Evolutionary conservation across 306 rosid species (phyloP), one percentile per base, ranked within the genome.

Genomic region (Vigna nakashimae): DNA sequence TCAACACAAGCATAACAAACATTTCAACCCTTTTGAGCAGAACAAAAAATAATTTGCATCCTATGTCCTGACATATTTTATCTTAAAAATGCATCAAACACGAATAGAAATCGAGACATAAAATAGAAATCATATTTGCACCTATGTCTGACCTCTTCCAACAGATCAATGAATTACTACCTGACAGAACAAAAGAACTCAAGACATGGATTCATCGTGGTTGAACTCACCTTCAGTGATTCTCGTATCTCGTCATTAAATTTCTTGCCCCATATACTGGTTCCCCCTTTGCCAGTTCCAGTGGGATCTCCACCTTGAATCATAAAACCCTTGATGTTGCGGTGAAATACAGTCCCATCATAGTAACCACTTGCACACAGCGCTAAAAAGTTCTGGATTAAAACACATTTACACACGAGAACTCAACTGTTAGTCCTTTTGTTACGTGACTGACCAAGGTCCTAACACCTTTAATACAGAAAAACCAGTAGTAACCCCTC

Each of bases 271-370:
- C 98, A 95, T 32, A 92, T 92, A 36, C 99, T 89, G 65, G 93
- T 92, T 12, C 98, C 99, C 4, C 96, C 98, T 74, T 92, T 95
- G 81, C 97, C 99, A 0, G 99, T 95, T 53, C 99, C 99, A 48
- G 98, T 88, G 57, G 98, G 98, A 58, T 95, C 99, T 64, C 99
- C 99, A 38, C 99, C 99, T 92, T 95, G 99, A 73, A 95, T 95
- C 98, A 95, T 95, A 63, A 95, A 95, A 18, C 98, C 99, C 76
- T 95, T 95, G 46, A 95, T 92, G 72, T 92, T 95, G 79, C 99
- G 93, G 76, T 95, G 97, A 80, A 95, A 95, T 84, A 95, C 78
- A 63, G 99, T 95, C 75, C 98, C 96, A 84, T 95, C 99, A 84
- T 89, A 30, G 32, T 30, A 30, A 30, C 32, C 32, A 30, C 32